Evolutionary conservation across 805 yeast genomes (phyloP).

Genomic region (Suhomyces canberraensis): DNA sequence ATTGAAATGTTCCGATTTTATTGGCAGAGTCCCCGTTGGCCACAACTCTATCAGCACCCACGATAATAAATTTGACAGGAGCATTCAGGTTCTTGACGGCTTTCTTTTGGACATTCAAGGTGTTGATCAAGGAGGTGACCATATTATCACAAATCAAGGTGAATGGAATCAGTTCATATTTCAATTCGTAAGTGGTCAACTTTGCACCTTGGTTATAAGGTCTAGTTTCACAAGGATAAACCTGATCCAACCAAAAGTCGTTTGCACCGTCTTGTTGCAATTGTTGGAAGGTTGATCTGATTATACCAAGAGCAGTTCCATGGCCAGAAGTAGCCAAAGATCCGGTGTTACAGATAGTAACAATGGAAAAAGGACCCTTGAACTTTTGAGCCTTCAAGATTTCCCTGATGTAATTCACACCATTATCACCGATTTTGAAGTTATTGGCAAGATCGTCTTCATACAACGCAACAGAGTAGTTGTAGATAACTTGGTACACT

Average conservation of each 20-base stretch:
- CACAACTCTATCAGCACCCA: conserved; percentile 94
- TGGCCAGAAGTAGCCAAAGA: conserved; percentile 96
- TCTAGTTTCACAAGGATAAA: conserved; percentile 88
- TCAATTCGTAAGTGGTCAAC: conserved; percentile 85
- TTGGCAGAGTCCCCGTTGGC: conserved; percentile 94
- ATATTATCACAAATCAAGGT: conserved; percentile 88
- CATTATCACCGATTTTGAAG: conserved; percentile 73
- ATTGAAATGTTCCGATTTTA: conserved; percentile 91
- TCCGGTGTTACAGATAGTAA: conserved; percentile 96
- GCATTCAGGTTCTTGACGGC: conserved; percentile 32
- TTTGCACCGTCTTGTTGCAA: conserved; percentile 28
- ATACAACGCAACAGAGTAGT: conserved; percentile 54
- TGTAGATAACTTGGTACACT: conserved; percentile 31
- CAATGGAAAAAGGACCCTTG: conserved; percentile 67
- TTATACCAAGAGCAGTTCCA: conserved; percentile 94
- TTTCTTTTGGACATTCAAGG: conserved; percentile 34
- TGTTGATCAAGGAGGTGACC: conserved; percentile 70
- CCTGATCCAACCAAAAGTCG: conserved; percentile 57
- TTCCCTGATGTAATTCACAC: conserved; percentile 61
- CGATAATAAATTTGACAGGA: conserved; percentile 85
- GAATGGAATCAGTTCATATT: conserved; percentile 82
- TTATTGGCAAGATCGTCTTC: conserved; percentile 80
- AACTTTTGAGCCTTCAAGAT: conserved; percentile 46
- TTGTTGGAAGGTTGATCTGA: conserved; percentile 62
- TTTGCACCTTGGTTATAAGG: conserved; percentile 97